Evolutionary conservation across 2,329 filamentous ascomycete species (phyloP).

Genomic region (Paracorniculantispora psalliotae): DNA sequence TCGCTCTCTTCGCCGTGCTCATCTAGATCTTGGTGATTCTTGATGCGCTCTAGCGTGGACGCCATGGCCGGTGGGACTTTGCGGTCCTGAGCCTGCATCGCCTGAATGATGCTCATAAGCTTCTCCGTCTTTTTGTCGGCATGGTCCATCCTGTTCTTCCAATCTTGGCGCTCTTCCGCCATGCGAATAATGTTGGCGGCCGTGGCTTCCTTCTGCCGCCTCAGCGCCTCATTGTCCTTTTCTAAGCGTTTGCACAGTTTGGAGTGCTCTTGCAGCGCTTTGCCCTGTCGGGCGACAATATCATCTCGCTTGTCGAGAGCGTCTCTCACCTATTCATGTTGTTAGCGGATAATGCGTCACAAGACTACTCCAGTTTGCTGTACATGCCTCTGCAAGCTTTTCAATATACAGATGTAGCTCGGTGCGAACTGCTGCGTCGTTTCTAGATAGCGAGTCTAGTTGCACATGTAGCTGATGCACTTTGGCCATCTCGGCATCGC

Average conservation of each 20-base stretch:
- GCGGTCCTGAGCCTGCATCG: conserved; percentile 92
- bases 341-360: background rate
- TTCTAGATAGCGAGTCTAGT: conserved; percentile 93
- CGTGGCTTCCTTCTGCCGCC: conserved; percentile 87
- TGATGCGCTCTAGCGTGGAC: conserved; percentile 53
- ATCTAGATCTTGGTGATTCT: conserved; percentile 32
- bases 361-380: background rate
- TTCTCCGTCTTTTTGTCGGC: conserved; percentile 75
- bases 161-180: conserved; percentile 87
- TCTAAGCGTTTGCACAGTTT: conserved; percentile 97
- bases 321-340: conserved; percentile 20
- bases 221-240: conserved; percentile 89
- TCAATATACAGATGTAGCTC: conserved; percentile 98
- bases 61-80: conserved; percentile 63
- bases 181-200: conserved; percentile 95
- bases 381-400: conserved; percentile 93
- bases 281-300: conserved; percentile 39
- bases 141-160: conserved; percentile 59
- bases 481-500: conserved; percentile 74
- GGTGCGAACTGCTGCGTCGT: conserved; percentile 84
- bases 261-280: conserved; percentile 99
- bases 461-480: conserved; percentile 84
- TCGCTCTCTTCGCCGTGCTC: conserved; percentile 56
- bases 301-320: conserved; percentile 13
- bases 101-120: conserved; percentile 88